Base-by-base conservation (phyloP, 805 yeast genomes). In the Ogataea ramenticola region DNA sequence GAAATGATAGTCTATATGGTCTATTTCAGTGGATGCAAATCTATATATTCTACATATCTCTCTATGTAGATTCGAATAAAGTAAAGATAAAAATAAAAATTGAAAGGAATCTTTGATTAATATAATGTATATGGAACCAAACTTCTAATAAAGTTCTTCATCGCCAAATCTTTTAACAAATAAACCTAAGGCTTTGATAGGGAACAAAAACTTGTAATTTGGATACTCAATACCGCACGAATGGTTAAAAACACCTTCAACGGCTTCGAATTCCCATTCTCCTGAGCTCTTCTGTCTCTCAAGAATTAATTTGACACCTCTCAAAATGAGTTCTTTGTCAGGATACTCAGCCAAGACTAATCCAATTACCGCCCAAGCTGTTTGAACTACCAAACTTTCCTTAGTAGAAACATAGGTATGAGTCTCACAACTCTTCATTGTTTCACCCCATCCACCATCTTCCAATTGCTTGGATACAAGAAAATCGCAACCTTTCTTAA, bases 391-490 rank as follows among this genome's bases (percentile, higher is more conserved):
- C 42, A 82, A 70, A 1, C 96, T 79, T 32, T 65, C 49, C 21
- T 68, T 70, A 3, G 67, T 66, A 14, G 79, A 75, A 2, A 90
- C 85, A 61, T 89, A 91, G 0, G 82, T 70, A 46, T 72, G 78
- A 0, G 90, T 74, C 58, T 91, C 98, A 55, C 91, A 80, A 3
- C 95, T 79, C 58, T 91, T 82, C 86, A 91, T 88, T 9, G 86
- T 76, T 64, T 93, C 99, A 44, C 96, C 86, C 99, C 99, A 93
- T 1, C 99, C 99, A 21, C 99, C 99, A 62, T 93, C 98, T 4
- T 58, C 63, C 55, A 82, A 71, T 59, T 91, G 98, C 53, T 84
- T 79, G 1, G 76, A 56, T 1, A 81, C 82, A 16, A 93, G 60
- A 61, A 87, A 93, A 40, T 89, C 95, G 58, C 98, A 93, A 0